Percentiles rank a stretch among this genome's conserved stretches.
Evolutionary conservation across 768 basidiomycete genomes (phyloP).

Genomic region (Clavaria fumosa): DNA sequence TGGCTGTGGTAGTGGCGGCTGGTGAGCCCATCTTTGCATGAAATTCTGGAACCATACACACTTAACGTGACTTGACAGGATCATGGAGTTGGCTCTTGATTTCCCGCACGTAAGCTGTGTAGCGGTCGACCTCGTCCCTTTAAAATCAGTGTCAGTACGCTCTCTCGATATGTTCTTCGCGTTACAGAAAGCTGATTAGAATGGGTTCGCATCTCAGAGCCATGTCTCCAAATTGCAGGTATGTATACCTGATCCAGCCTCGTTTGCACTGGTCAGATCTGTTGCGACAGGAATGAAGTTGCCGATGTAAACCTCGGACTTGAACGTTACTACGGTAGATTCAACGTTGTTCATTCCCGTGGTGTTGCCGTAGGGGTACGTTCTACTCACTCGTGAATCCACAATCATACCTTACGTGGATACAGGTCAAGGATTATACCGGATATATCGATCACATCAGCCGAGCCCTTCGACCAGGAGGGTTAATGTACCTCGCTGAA

Average conservation of each 20-base stretch:
- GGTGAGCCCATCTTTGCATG: conserved; percentile 39
- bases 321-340: conserved; percentile 67
- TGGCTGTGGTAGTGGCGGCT: conserved; percentile 67
- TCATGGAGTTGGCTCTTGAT: conserved; percentile 56
- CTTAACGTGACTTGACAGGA: too few relatives aligned
- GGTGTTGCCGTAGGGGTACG: conserved; percentile 61
- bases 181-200: conserved; percentile 10
- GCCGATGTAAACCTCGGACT: conserved; percentile 77
- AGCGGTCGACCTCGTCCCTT: conserved; percentile 68
- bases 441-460: conserved; percentile 50
- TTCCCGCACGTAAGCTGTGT: conserved; percentile 55
- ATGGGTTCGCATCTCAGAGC: conserved; percentile 22
- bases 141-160: conserved; percentile 47
- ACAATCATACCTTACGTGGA: conserved; percentile 1
- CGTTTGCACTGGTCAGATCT: conserved; percentile 3
- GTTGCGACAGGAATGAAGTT: conserved; percentile 47
- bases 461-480: conserved; percentile 52
- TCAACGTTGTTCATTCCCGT: conserved; percentile 61
- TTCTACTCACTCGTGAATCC: conserved; percentile 8
- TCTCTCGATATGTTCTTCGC: conserved; percentile 7
- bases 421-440: conserved; percentile 54
- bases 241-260: conserved; percentile 5
- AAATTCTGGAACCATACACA: too few relatives aligned
- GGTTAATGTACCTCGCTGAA: conserved; percentile 51
- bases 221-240: conserved; percentile 64